Evolutionary conservation across 345 rosid genomes (phyloP).

Genomic region (Hibiscus tridactylites): DNA sequence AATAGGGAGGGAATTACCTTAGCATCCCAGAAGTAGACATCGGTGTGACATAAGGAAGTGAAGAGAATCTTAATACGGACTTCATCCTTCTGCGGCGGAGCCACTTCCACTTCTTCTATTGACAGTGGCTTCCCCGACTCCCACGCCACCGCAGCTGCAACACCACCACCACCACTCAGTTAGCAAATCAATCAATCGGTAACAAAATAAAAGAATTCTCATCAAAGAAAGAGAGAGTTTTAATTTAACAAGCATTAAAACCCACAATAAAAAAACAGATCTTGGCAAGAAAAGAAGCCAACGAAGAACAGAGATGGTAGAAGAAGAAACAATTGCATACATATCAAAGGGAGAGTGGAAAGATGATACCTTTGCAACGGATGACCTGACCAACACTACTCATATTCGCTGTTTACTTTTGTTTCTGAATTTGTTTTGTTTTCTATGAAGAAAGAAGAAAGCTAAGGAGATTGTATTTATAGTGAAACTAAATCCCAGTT

Average conservation of each 20-base stretch:
- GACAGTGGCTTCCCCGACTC: neutral
- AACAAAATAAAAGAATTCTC: neutral
- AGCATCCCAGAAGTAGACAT: neutral
- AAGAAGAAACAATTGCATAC: neutral
- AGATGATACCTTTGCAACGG: slow-evolving; percentile 50
- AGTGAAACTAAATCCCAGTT: neutral
- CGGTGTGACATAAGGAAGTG: neutral
- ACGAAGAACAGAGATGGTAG: neutral
- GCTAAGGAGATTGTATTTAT: neutral
- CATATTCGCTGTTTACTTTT: slow-evolving; percentile 3
- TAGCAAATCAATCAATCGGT: too few relatives aligned
- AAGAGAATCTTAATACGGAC: neutral
- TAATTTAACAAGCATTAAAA: neutral
- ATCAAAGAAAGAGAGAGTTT: neutral
- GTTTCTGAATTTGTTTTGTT: neutral
- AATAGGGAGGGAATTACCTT: neutral
- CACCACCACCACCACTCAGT: neutral
- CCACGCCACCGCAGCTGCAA: neutral
- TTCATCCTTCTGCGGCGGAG: neutral
- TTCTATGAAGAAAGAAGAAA: neutral
- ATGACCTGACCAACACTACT: slow-evolving; percentile 54
- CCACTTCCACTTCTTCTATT: neutral
- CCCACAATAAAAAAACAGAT: neutral
- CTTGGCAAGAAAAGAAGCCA: neutral
- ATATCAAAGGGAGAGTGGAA: neutral